Conservation (phyloP, 148 eudicot species). For the Cornus kousa region DNA sequence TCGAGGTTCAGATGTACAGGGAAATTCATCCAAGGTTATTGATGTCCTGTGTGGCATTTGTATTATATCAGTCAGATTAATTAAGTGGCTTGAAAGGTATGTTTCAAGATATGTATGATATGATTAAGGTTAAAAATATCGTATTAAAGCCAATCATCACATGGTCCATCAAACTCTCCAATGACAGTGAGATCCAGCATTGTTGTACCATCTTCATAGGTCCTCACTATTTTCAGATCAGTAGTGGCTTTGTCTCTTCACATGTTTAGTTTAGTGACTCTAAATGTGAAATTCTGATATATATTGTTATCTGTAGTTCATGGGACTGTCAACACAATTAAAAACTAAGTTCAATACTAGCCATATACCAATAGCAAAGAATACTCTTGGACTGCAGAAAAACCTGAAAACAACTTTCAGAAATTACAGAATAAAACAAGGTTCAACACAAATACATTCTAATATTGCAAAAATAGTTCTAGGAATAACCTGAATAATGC, state of each 20-base stretch:
- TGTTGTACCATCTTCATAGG: not conserved
- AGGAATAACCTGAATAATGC: conserved; percentile 65
- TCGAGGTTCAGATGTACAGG: not conserved
- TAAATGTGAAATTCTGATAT: not conserved
- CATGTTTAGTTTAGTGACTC: not conserved
- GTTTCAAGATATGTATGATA: too few relatives aligned
- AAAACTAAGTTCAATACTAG: too few relatives aligned
- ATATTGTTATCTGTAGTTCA: not conserved
- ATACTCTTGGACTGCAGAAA: not conserved
- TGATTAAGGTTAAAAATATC: too few relatives aligned
- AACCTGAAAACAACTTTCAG: not conserved
- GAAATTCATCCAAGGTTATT: not conserved
- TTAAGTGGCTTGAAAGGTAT: too few relatives aligned
- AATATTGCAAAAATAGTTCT: not conserved
- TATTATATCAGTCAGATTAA: too few relatives aligned
- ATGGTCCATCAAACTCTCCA: too few relatives aligned
- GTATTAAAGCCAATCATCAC: too few relatives aligned
- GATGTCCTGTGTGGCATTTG: too few relatives aligned
- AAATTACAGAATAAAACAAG: not conserved
- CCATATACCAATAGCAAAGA: too few relatives aligned
- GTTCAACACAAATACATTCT: not conserved
- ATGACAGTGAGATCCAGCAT: too few relatives aligned
- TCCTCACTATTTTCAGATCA: not conserved
- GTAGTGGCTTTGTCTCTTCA: not conserved
- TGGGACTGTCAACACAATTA: too few relatives aligned